These are phyloP conservation scores for Colletotrichum destructivum DNA, from an alignment of 2,329 filamentous ascomycete genomes.

Conservation along the genomic window DNA sequence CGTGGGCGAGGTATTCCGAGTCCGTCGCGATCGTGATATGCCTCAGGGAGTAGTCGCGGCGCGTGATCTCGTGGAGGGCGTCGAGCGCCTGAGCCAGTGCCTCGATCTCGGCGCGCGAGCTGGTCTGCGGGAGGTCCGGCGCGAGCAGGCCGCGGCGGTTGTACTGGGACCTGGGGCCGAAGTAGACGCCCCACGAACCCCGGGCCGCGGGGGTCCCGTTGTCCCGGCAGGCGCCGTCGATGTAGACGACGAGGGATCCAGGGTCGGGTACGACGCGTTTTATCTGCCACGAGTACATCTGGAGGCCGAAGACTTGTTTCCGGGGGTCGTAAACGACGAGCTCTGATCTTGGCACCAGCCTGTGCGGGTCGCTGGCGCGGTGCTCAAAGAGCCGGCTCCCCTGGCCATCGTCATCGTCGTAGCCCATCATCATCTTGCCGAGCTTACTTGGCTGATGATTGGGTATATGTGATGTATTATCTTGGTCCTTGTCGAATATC, in stretches of 20 bases:
- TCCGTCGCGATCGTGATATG: slow-evolving; percentile 41
- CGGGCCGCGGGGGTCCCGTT: slow-evolving; percentile 44
- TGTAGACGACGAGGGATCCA: slow-evolving; percentile 44
- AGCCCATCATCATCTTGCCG: slow-evolving; percentile 8
- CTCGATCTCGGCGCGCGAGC: slow-evolving; percentile 44
- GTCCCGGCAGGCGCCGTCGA: slow-evolving; percentile 46
- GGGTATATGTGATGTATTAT: too few relatives aligned
- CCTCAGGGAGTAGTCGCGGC: slow-evolving; percentile 14
- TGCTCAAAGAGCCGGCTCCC: slow-evolving; percentile 16
- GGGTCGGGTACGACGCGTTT: not conserved
- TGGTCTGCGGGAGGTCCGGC: slow-evolving; percentile 40
- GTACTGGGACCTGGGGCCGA: slow-evolving; percentile 45
- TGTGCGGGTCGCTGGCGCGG: slow-evolving; percentile 7
- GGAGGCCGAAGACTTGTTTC: slow-evolving; percentile 19
- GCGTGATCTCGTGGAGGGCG: slow-evolving; percentile 19
- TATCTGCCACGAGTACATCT: slow-evolving; percentile 9
- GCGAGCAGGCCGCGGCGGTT: slow-evolving; percentile 40
- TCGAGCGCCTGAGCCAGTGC: slow-evolving; percentile 41
- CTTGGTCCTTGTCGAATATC: not conserved
- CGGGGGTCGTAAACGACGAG: slow-evolving; percentile 27
- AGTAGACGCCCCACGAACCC: slow-evolving; percentile 47
- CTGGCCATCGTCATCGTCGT: slow-evolving; percentile 14
- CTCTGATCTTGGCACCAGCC: slow-evolving; percentile 3
- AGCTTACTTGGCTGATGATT: too few relatives aligned
- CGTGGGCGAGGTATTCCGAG: slow-evolving; percentile 41